Evolutionary conservation across 441 rosid genomes (phyloP), one percentile per base, ranked within the genome.

Genomic region (Erysimum cheiri): DNA sequence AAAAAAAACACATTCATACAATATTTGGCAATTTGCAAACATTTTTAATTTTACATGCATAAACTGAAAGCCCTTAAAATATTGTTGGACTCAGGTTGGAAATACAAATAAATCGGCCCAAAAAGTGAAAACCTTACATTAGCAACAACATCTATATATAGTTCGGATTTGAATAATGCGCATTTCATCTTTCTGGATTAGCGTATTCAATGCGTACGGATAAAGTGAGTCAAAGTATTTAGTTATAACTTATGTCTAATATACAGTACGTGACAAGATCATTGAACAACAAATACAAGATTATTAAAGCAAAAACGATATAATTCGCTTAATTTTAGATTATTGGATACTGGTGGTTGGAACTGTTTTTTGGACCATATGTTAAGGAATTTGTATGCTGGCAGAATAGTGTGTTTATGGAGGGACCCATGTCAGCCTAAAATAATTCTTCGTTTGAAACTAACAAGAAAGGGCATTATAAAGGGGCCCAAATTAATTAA

Each of bases 351-450:
- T 60, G 53, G 73, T 74, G 69, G 73, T 67, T 74, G 69, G 77
- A 59, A 65, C 67, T 73, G 67, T 65, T 66, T 22, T 60, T 44
- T 66, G 78, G 73, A 52, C 78, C 77, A 60, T 73, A 73, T 52
- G 64, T 48, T 65, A 60, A 67, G 69, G 64, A 67, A 67, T 74
- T 60, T 67, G 69, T 44, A 53, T 52, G 78, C 73, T 74, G 78
- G 78, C 78, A 61, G 43, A 61, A 60, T 61, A 60, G 73, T 67
- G 58, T 35, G 48, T 60, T 53, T 35, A 55, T 67, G 69, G 69
- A 60, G 77, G 77, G 73, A 52, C 77, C 72, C 73, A 60, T 33
- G 10, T 46, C 24, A 32, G 41, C 54, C 60, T 63, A 33, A 22
- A 43, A 64, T 65, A 70, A 71, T 66, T 71, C 41, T 46, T 37